Percentiles rank a stretch among this genome's conserved stretches.
phyloP scores from a whole-genome alignment of 1,284 basidiomycete genomes.

The Sutorius eximius region DNA sequence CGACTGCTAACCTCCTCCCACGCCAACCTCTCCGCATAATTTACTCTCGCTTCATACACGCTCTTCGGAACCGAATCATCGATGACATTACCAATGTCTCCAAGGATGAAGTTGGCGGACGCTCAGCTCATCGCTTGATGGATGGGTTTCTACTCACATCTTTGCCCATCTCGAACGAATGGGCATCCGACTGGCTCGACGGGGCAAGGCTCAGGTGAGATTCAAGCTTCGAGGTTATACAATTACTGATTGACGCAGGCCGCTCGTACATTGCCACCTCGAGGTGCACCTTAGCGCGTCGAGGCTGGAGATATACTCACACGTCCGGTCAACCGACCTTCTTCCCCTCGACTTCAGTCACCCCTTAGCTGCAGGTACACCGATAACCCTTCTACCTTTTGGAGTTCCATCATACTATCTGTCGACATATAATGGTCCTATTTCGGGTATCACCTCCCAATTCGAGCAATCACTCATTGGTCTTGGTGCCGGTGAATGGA shows the following conservation, averaged over 20 bases:
- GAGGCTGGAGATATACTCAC: constrained; percentile 60
- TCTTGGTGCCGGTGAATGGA: constrained; percentile 57
- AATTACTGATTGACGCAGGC: constrained; percentile 36
- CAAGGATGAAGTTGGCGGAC: constrained; percentile 22
- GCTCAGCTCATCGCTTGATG: constrained; percentile 45
- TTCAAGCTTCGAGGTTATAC: not conserved
- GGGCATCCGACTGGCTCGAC: constrained; percentile 64
- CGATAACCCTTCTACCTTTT: constrained; percentile 65
- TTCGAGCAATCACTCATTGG: constrained; percentile 62
- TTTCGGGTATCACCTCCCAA: constrained; percentile 56
- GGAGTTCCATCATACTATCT: constrained; percentile 73
- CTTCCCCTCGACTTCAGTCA: constrained; percentile 41
- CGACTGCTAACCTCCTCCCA: constrained; percentile 40
- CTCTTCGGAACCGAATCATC: constrained; percentile 51
- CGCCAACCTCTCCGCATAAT: constrained; percentile 45
- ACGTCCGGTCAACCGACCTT: constrained; percentile 54
- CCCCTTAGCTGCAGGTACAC: constrained; percentile 56
- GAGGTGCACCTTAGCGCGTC: constrained; percentile 52
- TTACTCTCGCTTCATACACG: constrained; percentile 46
- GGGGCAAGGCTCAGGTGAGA: constrained; percentile 46
- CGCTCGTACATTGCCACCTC: constrained; percentile 60
- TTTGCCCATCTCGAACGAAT: constrained; percentile 46
- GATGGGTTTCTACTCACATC: constrained; percentile 61
- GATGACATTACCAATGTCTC: constrained; percentile 53
- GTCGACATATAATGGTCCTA: constrained; percentile 61